phyloP scores from a whole-genome alignment of 345 rosid genomes.

The Fremontodendron californicum region DNA sequence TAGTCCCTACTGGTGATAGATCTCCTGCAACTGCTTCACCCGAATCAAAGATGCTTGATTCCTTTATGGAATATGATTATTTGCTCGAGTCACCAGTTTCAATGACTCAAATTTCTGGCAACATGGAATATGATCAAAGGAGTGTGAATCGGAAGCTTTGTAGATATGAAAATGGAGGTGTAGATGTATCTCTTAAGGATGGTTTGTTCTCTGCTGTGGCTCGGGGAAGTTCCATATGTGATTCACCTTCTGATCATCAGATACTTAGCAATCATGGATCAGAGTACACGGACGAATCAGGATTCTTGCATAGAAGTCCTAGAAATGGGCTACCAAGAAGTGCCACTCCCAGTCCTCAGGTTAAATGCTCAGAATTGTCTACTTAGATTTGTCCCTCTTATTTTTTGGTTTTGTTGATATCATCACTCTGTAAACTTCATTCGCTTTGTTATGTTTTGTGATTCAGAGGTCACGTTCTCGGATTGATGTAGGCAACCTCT shows the following conservation, averaged over 20 bases:
- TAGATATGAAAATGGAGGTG: constrained; percentile 49
- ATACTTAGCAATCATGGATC: constrained; percentile 30
- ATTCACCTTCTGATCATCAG: constrained; percentile 37
- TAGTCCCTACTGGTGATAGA: constrained; percentile 22
- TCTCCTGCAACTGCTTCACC: constrained; percentile 65
- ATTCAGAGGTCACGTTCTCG: constrained; percentile 58
- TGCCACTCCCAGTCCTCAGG: constrained; percentile 70
- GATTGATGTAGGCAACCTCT: constrained; percentile 44
- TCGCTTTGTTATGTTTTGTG: constrained; percentile 14
- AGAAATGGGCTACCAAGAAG: constrained; percentile 37
- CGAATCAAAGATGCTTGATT: constrained; percentile 72
- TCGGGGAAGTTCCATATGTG: constrained; percentile 32
- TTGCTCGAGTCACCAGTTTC: constrained; percentile 59
- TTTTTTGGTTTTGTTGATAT: no score
- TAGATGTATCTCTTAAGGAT: constrained; percentile 70
- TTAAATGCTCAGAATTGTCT: constrained; percentile 21
- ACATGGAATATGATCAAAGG: constrained; percentile 40
- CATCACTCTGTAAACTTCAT: not conserved
- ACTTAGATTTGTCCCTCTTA: not conserved
- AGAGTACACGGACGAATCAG: constrained; percentile 41
- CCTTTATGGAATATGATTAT: constrained; percentile 52
- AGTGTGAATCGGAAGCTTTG: constrained; percentile 67
- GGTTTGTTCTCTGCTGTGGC: constrained; percentile 60
- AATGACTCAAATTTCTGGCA: constrained; percentile 33
- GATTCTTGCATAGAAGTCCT: constrained; percentile 45